Evolutionary conservation across 495 filamentous ascomycete species (phyloP).

Genomic region (Usnea hakonensis): DNA sequence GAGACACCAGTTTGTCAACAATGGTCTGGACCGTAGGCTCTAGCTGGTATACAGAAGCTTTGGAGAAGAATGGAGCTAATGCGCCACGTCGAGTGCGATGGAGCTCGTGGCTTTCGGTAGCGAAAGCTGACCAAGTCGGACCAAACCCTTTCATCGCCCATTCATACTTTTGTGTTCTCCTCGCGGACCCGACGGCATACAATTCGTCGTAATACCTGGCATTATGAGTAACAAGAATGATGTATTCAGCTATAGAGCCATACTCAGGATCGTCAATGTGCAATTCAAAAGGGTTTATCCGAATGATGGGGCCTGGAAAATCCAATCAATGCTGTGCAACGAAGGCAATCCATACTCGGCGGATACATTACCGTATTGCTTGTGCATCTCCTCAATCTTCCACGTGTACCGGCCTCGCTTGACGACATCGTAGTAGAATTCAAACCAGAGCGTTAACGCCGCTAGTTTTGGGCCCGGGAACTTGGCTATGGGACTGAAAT

Average conservation of each 20-base stretch:
- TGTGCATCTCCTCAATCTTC: conserved; percentile 37
- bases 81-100: conserved; percentile 40
- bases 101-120: conserved; percentile 39
- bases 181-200: conserved; percentile 19
- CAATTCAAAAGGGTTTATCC: conserved; percentile 35
- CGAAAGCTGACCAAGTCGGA: conserved; percentile 30
- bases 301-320: conserved; percentile 35
- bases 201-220: conserved; percentile 16
- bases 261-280: conserved; percentile 36
- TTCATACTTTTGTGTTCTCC: conserved; percentile 30
- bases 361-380: conserved; percentile 42
- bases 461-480: conserved; percentile 46
- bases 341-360: no score
- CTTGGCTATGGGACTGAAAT: no score
- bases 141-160: conserved; percentile 26
- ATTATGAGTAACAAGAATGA: not conserved
- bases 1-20: conserved; percentile 33
- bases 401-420: conserved; percentile 33
- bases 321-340: not conserved
- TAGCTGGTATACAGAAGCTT: conserved; percentile 33
- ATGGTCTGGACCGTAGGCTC: conserved; percentile 40
- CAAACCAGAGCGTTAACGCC: conserved; percentile 41
- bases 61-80: conserved; percentile 46
- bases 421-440: conserved; percentile 43
- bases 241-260: conserved; percentile 16